Percentiles rank a stretch among this genome's conserved stretches.
Evolutionary conservation across 345 rosid species (phyloP).

Genomic region (Lepidium didymum): DNA sequence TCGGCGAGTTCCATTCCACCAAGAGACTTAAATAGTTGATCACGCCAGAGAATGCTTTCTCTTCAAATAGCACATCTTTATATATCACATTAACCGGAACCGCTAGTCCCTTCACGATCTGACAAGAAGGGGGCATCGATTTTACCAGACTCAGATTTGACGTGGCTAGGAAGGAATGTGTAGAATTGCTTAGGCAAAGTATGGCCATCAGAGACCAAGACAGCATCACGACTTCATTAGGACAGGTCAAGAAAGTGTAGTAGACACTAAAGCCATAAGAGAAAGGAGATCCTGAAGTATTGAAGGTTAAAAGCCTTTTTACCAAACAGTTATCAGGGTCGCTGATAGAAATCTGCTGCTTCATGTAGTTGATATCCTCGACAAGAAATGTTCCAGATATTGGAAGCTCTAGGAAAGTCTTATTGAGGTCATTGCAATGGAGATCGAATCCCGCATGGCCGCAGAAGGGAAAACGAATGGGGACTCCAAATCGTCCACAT

Average conservation of each 20-base stretch:
- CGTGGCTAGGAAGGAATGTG: conserved; percentile 46
- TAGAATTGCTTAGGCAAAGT: conserved; percentile 51
- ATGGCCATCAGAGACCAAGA: conserved; percentile 23
- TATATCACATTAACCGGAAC: conserved; percentile 28
- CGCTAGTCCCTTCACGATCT: conserved; percentile 9
- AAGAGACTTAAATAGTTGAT: conserved; percentile 25
- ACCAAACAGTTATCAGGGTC: conserved; percentile 54
- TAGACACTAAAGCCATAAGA: conserved; percentile 12
- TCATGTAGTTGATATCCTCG: conserved; percentile 35
- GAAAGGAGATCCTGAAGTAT: conserved; percentile 58
- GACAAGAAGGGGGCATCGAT: conserved; percentile 32
- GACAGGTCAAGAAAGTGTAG: conserved; percentile 65
- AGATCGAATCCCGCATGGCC: conserved; percentile 51
- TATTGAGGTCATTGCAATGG: conserved; percentile 25
- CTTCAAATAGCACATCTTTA: not conserved
- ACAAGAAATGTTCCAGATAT: conserved; percentile 47
- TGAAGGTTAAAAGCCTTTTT: conserved; percentile 38
- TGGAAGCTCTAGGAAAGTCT: conserved; percentile 43
- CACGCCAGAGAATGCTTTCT: conserved; percentile 13
- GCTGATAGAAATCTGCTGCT: conserved; percentile 38
- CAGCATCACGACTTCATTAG: conserved; percentile 26
- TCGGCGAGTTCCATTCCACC: conserved; percentile 46
- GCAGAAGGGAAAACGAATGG: conserved; percentile 64
- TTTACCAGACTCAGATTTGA: conserved; percentile 19
- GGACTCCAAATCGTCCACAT: conserved; percentile 23